Evolutionary conservation across 2,329 filamentous ascomycete species (phyloP).

Genomic region (Paraphaeosphaeria sporulosa): DNA sequence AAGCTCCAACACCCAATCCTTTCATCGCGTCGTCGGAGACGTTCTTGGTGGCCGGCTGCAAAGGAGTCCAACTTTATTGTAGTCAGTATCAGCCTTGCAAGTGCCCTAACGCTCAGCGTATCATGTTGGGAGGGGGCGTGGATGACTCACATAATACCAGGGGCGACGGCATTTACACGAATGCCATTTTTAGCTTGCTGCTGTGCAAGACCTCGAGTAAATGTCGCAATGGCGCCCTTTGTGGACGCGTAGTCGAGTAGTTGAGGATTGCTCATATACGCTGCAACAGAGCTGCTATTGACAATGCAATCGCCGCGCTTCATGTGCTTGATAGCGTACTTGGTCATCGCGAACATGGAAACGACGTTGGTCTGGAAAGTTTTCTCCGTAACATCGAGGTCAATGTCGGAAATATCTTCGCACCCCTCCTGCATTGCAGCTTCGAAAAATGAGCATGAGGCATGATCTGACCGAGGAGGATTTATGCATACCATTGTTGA

Average conservation of each 20-base stretch:
- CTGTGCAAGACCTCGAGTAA: constrained; percentile 77
- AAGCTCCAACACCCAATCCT: constrained; percentile 25
- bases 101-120: no score
- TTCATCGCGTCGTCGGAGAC: constrained; percentile 24
- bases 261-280: constrained; percentile 77
- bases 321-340: constrained; percentile 77
- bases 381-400: constrained; percentile 63
- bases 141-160: constrained; percentile 60
- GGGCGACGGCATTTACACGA: constrained; percentile 75
- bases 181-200: constrained; percentile 75
- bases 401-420: constrained; percentile 61
- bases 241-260: constrained; percentile 81
- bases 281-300: constrained; percentile 82
- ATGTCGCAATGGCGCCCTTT: constrained; percentile 77
- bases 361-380: constrained; percentile 78
- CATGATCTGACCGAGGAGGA: neutral
- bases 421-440: constrained; percentile 65
- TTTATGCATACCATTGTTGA: constrained; percentile 26
- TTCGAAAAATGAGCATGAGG: constrained; percentile 14
- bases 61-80: constrained; percentile 23
- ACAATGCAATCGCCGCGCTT: constrained; percentile 74
- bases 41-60: constrained; percentile 24
- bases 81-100: neutral
- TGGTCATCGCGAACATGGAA: constrained; percentile 77
- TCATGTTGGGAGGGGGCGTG: no score